Evolutionary conservation across 2,329 filamentous ascomycete species (phyloP), one percentile per base, ranked within the genome.

Genomic region (Sporothrix protearum): DNA sequence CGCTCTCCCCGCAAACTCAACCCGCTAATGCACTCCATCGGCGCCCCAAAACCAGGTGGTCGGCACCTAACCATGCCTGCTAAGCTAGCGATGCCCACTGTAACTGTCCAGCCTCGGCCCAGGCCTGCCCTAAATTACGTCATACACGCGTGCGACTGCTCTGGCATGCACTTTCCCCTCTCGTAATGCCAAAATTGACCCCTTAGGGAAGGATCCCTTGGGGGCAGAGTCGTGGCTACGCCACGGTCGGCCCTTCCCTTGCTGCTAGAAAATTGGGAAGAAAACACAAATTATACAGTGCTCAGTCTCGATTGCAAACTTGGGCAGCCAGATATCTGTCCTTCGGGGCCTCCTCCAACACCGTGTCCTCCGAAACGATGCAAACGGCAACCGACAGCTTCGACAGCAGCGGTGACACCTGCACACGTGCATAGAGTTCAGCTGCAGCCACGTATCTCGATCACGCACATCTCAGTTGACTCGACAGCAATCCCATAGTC

Each of bases 61-160:
- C 49, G 49, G 49, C 49, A 25, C 49, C 49, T 25, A 53, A 28
- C 49, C 49, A 19, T n/a, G 42, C 45, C 47, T 49, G 42, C 64
- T 51, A 30, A 49, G 30, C 66, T 68, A 39, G 42, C 53, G 30
- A 7, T 30, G n/a, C 12, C 28, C 33, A 68, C 49, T 68, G 49
- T 49, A 66, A 49, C 39, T 49, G 39, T 22, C 9, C 42, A 66
- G 63, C 63, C 63, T 66, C 63, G 45, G 63, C 63, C 63, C 8
- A 33, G 25, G 7, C 49, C 30, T 57, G 19, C 30, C 64, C 64
- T 68, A 68, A 53, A 42, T 55, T 68, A 68, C 66, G 66, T 68
- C 66, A 68, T 68, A n/a, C 22, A 53, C 64, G 64, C 45, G 64
- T 53, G 5, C 63, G 14, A n/a, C 33, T 19, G n/a, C 22, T 33